Conservation (phyloP, 2,329 filamentous ascomycete genomes). For the Fusarium sublunatum region DNA sequence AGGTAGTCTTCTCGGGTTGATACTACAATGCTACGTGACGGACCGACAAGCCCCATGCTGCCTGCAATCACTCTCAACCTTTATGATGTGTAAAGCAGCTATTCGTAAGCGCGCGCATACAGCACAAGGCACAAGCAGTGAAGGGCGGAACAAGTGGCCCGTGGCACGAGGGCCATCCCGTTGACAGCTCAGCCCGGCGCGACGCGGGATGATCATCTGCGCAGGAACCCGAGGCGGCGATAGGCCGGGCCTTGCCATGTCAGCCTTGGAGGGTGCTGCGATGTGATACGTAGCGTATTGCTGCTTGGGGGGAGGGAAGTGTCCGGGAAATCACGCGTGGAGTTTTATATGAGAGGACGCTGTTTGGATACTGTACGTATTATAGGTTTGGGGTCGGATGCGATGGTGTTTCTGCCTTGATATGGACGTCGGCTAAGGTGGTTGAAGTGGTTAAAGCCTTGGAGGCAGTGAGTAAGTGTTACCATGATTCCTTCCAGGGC, state of each 20-base stretch:
- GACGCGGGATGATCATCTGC: conserved; percentile 47
- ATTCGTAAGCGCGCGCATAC: conserved; percentile 41
- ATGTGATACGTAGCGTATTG: conserved; percentile 7
- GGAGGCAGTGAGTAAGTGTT: conserved; percentile 1
- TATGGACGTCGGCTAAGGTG: not conserved
- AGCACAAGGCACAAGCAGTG: conserved; percentile 19
- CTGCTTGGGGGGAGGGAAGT: not conserved
- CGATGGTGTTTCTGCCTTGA: conserved; percentile 5
- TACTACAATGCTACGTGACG: conserved; percentile 14
- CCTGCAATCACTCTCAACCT: conserved; percentile 14
- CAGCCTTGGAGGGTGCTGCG: conserved; percentile 13
- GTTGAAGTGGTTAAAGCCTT: conserved; percentile 15
- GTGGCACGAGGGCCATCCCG: conserved; percentile 27
- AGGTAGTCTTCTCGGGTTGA: conserved; percentile 4
- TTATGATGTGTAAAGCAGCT: conserved; percentile 35
- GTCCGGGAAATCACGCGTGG: conserved; percentile 41
- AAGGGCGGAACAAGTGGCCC: conserved; percentile 36
- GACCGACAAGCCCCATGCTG: conserved; percentile 5
- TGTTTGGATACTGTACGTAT: conserved; percentile 9
- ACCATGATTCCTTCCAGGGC: conserved; percentile 5
- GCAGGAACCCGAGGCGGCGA: conserved; percentile 48
- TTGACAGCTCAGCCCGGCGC: conserved; percentile 43
- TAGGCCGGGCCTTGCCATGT: conserved; percentile 36
- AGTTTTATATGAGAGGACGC: conserved; percentile 13
- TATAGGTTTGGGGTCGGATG: conserved; percentile 17